Evolutionary conservation across 2,329 filamentous ascomycete genomes (phyloP).

Genomic region (Diaporthe vexans): DNA sequence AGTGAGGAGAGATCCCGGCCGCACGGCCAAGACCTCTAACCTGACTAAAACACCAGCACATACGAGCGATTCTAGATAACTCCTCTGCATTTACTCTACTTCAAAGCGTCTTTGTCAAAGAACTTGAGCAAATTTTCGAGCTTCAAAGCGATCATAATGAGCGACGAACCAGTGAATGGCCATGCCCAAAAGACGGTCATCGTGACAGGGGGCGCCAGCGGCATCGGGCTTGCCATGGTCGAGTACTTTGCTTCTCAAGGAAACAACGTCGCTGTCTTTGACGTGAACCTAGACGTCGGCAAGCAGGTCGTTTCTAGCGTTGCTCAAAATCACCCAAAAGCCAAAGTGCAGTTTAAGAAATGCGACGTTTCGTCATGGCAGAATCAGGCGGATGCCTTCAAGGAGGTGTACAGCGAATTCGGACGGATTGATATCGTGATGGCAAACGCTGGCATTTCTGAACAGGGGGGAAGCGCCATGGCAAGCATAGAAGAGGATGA

Average conservation of each 20-base stretch:
- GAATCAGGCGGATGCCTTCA: slow-evolving; percentile 49
- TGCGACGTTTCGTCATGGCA: slow-evolving; percentile 56
- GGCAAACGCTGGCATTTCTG: slow-evolving; percentile 64
- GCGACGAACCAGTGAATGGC: neutral
- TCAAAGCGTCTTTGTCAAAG: rapidly evolving
- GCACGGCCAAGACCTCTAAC: neutral
- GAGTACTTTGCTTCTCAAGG: slow-evolving; percentile 52
- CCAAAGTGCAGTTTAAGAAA: slow-evolving; percentile 49
- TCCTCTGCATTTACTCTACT: neutral
- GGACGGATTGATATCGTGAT: slow-evolving; percentile 60
- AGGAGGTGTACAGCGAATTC: slow-evolving; percentile 45
- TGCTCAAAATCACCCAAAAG: slow-evolving; percentile 46
- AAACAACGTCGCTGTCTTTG: slow-evolving; percentile 51
- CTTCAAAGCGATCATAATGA: neutral
- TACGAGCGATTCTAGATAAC: neutral
- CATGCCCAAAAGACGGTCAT: slow-evolving; percentile 46
- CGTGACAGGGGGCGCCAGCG: slow-evolving; percentile 54
- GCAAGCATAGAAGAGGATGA: slow-evolving; percentile 47
- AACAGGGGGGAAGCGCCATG: slow-evolving; percentile 52
- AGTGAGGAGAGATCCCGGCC: neutral
- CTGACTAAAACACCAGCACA: neutral
- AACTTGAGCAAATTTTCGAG: no score
- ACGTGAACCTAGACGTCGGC: slow-evolving; percentile 50
- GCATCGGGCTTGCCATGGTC: slow-evolving; percentile 53
- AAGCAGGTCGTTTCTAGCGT: slow-evolving; percentile 46